Evolutionary conservation across 1,284 basidiomycete genomes (phyloP).

Genomic region (Agroathelia rolfsii): DNA sequence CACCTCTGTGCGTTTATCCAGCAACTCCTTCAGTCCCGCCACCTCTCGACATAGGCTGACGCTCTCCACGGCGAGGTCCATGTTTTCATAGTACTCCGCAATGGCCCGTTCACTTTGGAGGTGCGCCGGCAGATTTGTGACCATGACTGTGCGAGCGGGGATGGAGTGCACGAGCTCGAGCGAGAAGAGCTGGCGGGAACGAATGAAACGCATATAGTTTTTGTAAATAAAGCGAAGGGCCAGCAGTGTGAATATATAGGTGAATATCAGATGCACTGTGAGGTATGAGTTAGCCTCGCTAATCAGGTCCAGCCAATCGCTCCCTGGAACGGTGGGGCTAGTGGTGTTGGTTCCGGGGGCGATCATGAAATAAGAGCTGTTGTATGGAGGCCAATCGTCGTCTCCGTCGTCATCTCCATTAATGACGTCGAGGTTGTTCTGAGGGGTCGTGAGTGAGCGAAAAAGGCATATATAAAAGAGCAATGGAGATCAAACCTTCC

Average conservation of each 20-base stretch:
- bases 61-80: conserved; percentile 75
- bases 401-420: conserved; percentile 47
- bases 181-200: conserved; percentile 87
- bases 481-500: conserved; percentile 46
- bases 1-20: conserved; percentile 73
- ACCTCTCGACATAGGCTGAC: conserved; percentile 87
- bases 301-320: conserved; percentile 77
- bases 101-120: conserved; percentile 78
- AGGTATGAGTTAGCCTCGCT: conserved; percentile 81
- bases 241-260: conserved; percentile 85
- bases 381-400: conserved; percentile 34
- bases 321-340: conserved; percentile 25
- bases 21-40: conserved; percentile 56
- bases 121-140: conserved; percentile 75
- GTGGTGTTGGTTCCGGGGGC: conserved; percentile 24
- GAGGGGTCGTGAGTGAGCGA: conserved; percentile 2
- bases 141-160: conserved; percentile 86
- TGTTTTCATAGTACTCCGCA: conserved; percentile 89
- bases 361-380: conserved; percentile 11
- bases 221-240: conserved; percentile 80
- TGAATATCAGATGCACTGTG: conserved; percentile 83
- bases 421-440: conserved; percentile 67
- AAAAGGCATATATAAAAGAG: conserved; percentile 2
- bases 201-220: conserved; percentile 85
- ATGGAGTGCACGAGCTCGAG: conserved; percentile 92